Conservation (phyloP, 2,329 filamentous ascomycete species). For the Penicillium sp. region DNA sequence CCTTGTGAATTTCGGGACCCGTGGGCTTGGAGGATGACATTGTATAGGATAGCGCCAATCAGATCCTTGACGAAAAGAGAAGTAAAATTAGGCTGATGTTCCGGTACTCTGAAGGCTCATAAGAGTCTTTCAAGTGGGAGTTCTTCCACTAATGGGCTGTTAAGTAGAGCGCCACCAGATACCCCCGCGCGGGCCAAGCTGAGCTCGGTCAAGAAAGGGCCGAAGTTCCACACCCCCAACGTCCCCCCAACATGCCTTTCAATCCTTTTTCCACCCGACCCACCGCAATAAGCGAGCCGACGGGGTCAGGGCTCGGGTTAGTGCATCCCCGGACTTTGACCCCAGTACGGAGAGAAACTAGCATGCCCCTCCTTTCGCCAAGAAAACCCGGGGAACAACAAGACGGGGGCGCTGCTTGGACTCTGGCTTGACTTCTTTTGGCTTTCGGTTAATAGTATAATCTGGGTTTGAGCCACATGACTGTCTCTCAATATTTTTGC, state of each 20-base stretch:
- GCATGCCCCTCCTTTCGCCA: constrained; percentile 3
- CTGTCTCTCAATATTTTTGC: background rate
- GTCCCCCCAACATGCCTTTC: background rate
- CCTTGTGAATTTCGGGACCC: constrained; percentile 49
- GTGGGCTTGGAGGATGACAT: constrained; percentile 23
- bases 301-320: constrained; percentile 8
- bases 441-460: background rate
- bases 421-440: background rate
- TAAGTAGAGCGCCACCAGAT: constrained; percentile 6
- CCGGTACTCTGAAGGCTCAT: background rate
- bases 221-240: constrained; percentile 1
- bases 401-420: background rate
- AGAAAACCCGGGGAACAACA: constrained; percentile 4
- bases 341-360: background rate
- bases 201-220: constrained; percentile 20
- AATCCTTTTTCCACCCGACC: background rate
- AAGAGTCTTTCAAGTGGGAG: background rate
- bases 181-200: constrained; percentile 18
- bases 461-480: background rate
- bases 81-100: background rate
- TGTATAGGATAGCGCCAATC: background rate
- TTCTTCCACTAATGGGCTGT: constrained; percentile 18
- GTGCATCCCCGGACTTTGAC: constrained; percentile 19
- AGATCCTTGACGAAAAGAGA: background rate
- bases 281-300: background rate